Evolutionary conservation across 176 grass and related monocot species (phyloP), one percentile per base, ranked within the genome.

Genomic region (Typha latifolia): DNA sequence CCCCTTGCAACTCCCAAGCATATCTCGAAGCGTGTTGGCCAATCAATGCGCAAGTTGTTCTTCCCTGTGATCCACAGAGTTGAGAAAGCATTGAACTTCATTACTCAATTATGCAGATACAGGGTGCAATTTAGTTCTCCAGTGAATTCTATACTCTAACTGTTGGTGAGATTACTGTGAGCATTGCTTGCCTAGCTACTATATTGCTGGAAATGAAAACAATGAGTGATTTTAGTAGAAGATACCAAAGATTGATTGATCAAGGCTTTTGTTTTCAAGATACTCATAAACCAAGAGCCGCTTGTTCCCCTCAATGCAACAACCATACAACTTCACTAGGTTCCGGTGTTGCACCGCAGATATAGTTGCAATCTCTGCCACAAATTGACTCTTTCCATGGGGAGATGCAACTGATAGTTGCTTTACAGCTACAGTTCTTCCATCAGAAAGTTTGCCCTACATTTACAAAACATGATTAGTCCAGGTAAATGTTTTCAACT

Each of bases 361-460:
- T 69, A 84, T 79, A n/a, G 77, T 75, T 20, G 76, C 72, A 63
- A 84, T 79, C 69, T 84, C 82, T 20, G 82, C 48, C 23, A 84
- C 47, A 50, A 84, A 84, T 62, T 84, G 76, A 14, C 51, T 8
- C 66, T 72, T 84, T 70, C 82, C 77, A 67, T 84, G 82, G 4
- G 61, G 64, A 62, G 82, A 84, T 80, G 76, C 66, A 19, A 74
- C 43, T 32, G 76, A 68, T 61, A 84, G 62, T 56, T 72, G 82
- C 65, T 84, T 84, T 10, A 84, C 82, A 47, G 66, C 82, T 26
- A 84, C 66, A 24, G 61, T 61, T 51, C 82, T 73, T 67, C 71
- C 77, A 75, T 79, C 82, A 15, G 61, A 31, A 15, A 84, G 23
- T 75, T 67, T 66, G 49, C 82, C 77, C 76, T 84, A 59, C 14